A percentile compares a stretch with the other conserved stretches of the same genome.
phyloP scores from a whole-genome alignment of 352 stramenopile species.

The Globisporangium nagaii region DNA sequence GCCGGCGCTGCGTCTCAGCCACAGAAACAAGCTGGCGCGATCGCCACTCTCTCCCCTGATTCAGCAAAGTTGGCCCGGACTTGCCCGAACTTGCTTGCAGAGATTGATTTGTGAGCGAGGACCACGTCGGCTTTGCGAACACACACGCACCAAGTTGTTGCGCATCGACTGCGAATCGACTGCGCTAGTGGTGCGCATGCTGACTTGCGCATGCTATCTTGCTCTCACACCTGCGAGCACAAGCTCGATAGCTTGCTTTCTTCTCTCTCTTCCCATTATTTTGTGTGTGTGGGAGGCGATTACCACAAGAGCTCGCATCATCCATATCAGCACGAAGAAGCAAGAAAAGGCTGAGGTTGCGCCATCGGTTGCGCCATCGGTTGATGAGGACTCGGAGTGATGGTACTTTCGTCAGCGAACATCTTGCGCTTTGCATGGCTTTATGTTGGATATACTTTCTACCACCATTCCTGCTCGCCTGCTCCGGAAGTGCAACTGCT shows the following conservation, averaged over 20 bases:
- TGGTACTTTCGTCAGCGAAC: background rate
- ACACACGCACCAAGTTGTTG: background rate
- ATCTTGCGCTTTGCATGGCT: background rate
- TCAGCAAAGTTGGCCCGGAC: too few species aligned
- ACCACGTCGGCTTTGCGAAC: background rate
- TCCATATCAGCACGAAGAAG: slow-evolving; percentile 1
- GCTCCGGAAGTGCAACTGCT: too few species aligned
- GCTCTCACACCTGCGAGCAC: too few species aligned
- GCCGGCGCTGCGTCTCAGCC: slow-evolving; percentile 1
- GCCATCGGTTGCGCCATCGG: slow-evolving; percentile 10
- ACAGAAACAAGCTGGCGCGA: background rate
- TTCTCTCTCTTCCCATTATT: too few species aligned
- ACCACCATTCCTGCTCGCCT: slow-evolving; percentile 1
- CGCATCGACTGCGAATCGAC: too few species aligned
- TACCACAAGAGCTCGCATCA: too few species aligned
- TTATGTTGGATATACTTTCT: too few species aligned
- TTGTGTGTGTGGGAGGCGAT: too few species aligned
- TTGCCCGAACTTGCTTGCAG: background rate
- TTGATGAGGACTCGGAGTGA: background rate
- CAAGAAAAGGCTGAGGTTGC: too few species aligned
- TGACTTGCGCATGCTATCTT: too few species aligned
- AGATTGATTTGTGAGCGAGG: too few species aligned
- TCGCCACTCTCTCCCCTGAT: background rate
- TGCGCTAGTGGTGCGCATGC: too few species aligned
- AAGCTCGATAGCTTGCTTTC: background rate